A percentile compares a stretch with the other conserved stretches of the same genome.
Evolutionary conservation across 2,329 filamentous ascomycete genomes (phyloP).

Genomic region (Colletotrichum godetiae): DNA sequence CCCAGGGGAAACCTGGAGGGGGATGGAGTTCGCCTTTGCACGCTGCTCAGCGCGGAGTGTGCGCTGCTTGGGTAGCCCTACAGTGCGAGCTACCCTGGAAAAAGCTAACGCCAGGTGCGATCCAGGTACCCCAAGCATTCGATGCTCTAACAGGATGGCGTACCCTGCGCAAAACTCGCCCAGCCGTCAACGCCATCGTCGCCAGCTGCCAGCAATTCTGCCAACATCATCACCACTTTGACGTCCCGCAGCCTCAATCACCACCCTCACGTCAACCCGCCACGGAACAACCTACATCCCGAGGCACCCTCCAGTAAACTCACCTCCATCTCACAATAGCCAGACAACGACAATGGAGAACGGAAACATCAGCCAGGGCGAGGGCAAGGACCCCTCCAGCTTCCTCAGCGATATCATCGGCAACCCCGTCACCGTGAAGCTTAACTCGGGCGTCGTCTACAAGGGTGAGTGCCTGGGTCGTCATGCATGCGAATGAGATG

Average conservation of each 20-base stretch:
- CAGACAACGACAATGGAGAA: constrained; percentile 75
- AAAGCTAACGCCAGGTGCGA: neutral
- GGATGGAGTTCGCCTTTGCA: constrained; percentile 13
- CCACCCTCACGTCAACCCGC: neutral
- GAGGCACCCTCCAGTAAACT: neutral
- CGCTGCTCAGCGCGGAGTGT: constrained; percentile 11
- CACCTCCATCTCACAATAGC: neutral
- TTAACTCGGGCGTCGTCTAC: constrained; percentile 98
- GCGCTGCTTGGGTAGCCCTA: constrained; percentile 21
- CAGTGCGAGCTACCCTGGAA: constrained; percentile 29
- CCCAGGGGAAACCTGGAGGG: neutral
- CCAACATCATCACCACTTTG: constrained; percentile 17
- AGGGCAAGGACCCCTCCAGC: constrained; percentile 91
- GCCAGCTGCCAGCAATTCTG: constrained; percentile 22
- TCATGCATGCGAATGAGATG: neutral
- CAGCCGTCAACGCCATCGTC: no score
- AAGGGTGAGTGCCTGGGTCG: constrained; percentile 72
- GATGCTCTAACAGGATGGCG: neutral
- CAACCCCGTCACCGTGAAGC: constrained; percentile 92
- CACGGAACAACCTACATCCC: neutral
- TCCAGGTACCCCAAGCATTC: neutral
- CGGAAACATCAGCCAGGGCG: constrained; percentile 68
- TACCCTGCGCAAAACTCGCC: no score
- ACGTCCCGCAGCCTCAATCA: constrained; percentile 23
- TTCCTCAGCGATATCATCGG: constrained; percentile 97